Evolutionary conservation across 164 flowering plant species (phyloP).

Genomic region (Stephania cephalantha): DNA sequence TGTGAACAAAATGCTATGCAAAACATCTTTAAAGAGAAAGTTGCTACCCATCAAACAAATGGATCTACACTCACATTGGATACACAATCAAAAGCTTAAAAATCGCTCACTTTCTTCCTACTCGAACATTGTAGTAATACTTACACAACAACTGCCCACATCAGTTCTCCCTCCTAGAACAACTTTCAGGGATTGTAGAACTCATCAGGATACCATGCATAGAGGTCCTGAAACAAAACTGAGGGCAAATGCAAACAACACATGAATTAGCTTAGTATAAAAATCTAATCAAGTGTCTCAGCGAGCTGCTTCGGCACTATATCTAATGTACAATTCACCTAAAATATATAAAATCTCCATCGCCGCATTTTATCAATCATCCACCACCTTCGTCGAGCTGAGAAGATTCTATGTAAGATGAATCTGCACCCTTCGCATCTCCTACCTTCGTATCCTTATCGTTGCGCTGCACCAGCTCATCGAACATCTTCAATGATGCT

Average conservation of each 20-base stretch:
- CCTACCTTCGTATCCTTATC: slow-evolving; percentile 26
- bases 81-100: not conserved
- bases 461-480: slow-evolving; percentile 39
- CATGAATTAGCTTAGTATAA: not conserved
- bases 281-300: slow-evolving; percentile 30
- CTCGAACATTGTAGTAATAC: slow-evolving; percentile 4
- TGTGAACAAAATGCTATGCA: too few relatives aligned
- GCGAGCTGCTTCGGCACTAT: slow-evolving; percentile 68
- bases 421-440: slow-evolving; percentile 29
- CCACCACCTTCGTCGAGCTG: slow-evolving; percentile 17
- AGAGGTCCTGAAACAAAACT: slow-evolving; percentile 13
- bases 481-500: slow-evolving; percentile 59
- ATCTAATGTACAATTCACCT: slow-evolving; percentile 29
- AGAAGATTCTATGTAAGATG: slow-evolving; percentile 30
- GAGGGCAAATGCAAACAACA: slow-evolving; percentile 6
- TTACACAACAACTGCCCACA: slow-evolving; percentile 15
- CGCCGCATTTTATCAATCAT: slow-evolving; percentile 5
- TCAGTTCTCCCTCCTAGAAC: not conserved
- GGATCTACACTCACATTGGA: not conserved
- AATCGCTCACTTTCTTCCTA: not conserved
- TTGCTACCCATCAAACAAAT: not conserved
- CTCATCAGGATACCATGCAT: slow-evolving; percentile 5
- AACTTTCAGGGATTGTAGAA: slow-evolving; percentile 2
- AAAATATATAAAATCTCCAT: not conserved
- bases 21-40: not conserved